Evolutionary conservation across 768 basidiomycete genomes (phyloP), one percentile per base, ranked within the genome.

Genomic region (Collybia sp.): DNA sequence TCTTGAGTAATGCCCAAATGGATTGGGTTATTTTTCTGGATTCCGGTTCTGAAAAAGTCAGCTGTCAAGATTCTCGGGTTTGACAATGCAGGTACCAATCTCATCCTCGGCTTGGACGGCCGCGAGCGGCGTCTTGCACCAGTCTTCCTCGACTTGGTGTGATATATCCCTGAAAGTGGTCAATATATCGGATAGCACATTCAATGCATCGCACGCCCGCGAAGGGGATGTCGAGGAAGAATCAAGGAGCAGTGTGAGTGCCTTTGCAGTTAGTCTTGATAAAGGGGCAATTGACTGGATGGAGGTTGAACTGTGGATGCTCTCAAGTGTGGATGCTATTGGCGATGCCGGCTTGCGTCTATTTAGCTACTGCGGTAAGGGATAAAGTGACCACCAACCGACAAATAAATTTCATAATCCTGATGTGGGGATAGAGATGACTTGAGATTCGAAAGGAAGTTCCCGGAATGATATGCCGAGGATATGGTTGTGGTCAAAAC

Each of bases 1-100:
- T 87, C 62, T 90, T 92, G 55, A 89, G 71, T 18, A 76, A 70
- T 2, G 67, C 66, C 89, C 88, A 92, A 8, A 82, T 68, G 2
- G 70, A 63, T n/a, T 69, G 72, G 2, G 70, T 59, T 15, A 78
- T 48, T 18, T 71, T 67, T 25, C 67, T 72, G 0, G 74, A 70
- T 31, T 72, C 71, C 12, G 68, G 62, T 6, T 69, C 77, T 79
- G 48, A 33, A 30, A 15, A 25, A 8, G 39, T 50, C 30, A 45
- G 33, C 40, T 37, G 16, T 30, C 18, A 39, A 46, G 31, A 45
- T 38, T 19, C 13, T 48, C 8, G 25, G 8, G 25, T 8, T 25
- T 8, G 25, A 25, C 25, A 8, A 48, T 40, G 18, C 38, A 48
- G 54, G 15, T 50, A 68, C 67, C 60, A 43, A 68, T 60, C 37